Evolutionary conservation across 2,329 filamentous ascomycete genomes (phyloP), one percentile per base, ranked within the genome.

Genomic region (Hansfordia pulvinata): DNA sequence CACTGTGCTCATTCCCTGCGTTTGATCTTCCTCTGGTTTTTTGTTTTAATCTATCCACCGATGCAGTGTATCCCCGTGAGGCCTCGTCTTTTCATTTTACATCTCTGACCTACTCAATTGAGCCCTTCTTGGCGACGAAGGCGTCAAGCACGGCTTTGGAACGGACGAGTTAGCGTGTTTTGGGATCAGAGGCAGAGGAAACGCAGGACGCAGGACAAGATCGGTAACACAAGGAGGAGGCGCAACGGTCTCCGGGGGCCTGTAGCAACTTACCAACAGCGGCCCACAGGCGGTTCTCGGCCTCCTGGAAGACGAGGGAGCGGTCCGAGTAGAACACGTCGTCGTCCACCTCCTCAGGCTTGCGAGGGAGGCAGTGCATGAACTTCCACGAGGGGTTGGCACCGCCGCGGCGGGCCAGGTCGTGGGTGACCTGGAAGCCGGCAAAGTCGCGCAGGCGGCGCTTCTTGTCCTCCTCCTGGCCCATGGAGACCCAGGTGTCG

Each of bases 401-500:
- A 12, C 84, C 86, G 22, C 85, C 86, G 26, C 76, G 67, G 53
- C 76, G 69, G 2, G 85, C 88, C 39, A 98, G 62, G 22, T 90
- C 81, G 25, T 76, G 69, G 3, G 88, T 94, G 44, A 98, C 80
- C 50, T 94, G 88, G 56, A 86, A 98, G 10, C 88, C 86, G 17
- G 69, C 67, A 50, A 98, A 98, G 3, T 75, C 84, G 46, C 76
- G 70, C 33, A 94, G 50, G 26, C 83, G 66, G 61, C 79, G 78
- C 39, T 75, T 64, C 20, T 74, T 64, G 54, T 98, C 90, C 30
- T 71, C 72, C 53, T 98, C 90, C 54, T 96, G 88, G 24, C 90
- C 90, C 90, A 98, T 98, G 2, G 84, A 93, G 17, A 98, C 71
- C 90, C 90, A 98, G 1, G 90, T 98, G 46, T 98, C 90, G 1